Percentiles rank a stretch among this genome's conserved stretches.
Evolutionary conservation across 768 basidiomycete species (phyloP).

Genomic region (Mycena venus): DNA sequence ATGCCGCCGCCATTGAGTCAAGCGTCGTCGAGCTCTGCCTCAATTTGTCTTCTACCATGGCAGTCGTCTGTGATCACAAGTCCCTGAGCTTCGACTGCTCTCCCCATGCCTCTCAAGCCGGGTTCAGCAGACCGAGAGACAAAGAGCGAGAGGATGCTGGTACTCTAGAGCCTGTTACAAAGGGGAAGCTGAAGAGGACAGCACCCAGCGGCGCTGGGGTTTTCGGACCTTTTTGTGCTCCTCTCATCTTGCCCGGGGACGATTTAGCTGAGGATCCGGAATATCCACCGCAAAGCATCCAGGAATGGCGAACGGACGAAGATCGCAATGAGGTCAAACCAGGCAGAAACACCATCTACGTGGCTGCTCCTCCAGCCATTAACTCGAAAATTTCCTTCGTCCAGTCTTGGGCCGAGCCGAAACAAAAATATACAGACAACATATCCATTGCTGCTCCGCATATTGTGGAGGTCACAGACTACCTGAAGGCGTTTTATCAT

Average conservation of each 20-base stretch:
- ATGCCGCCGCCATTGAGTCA: background rate
- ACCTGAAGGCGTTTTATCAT: conserved; percentile 50
- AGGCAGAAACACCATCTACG: conserved; percentile 44
- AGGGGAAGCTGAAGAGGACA: conserved; percentile 12
- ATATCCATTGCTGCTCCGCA: conserved; percentile 31
- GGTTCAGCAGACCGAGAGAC: conserved; percentile 24
- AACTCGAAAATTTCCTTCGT: conserved; percentile 38
- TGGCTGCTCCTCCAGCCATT: conserved; percentile 46
- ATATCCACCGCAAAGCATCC: conserved; percentile 49
- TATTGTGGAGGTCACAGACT: conserved; percentile 41
- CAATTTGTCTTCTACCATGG: conserved; percentile 1
- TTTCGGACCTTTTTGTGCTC: conserved; percentile 44
- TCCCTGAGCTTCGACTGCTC: conserved; percentile 31
- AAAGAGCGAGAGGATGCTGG: conserved; percentile 31
- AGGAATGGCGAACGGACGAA: conserved; percentile 44
- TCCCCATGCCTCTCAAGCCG: conserved; percentile 14
- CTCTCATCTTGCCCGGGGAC: conserved; percentile 49
- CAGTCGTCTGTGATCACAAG: conserved; percentile 16
- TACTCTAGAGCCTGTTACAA: conserved; percentile 3
- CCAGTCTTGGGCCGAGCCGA: conserved; percentile 40
- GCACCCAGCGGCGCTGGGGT: conserved; percentile 3
- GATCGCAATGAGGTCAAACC: conserved; percentile 49
- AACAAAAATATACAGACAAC: conserved; percentile 4
- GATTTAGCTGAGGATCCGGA: conserved; percentile 49
- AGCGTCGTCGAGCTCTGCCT: background rate